Base-by-base conservation (phyloP, 2,329 filamentous ascomycete species). In the Neurospora sp. region DNA sequence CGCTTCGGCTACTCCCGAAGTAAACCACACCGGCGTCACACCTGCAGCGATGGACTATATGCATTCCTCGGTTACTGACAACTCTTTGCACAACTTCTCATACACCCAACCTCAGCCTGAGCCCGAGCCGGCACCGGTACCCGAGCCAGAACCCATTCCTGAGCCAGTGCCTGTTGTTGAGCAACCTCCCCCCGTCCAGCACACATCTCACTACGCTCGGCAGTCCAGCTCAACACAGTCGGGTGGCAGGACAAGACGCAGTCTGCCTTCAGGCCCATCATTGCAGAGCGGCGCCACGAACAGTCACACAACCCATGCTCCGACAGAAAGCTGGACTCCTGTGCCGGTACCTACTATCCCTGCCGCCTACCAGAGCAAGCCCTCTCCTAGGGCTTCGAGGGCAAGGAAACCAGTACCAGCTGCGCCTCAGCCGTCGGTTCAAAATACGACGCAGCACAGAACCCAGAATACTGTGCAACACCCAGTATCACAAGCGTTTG, bases 371-470 rank as follows among this genome's bases (percentile, higher is more conserved):
- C 46, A 66, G 15, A 70, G 52, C 19, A 69, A 43, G 23, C 46
- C 69, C 4, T 75, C 74, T 2, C 74, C 73, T 4, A 70, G 70
- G 17, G 70, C 72, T 33, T 65, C 71, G 36, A 72, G 72, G 39
- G n/a, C 66, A 36, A 72, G 72, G 68, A 71, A 71, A 19, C 66
- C 71, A 62, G 52, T 33, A 62, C 52, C 52, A n/a, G 52, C 52
- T 33, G 52, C 52, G 15, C 52, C 52, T 10, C 52, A 62, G 52
- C 8, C 52, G 52, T 36, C 52, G 8, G 28, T 17, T 28, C 28
- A 62, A n/a, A 62, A 17, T 36, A 36, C 28, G 12, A 62, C 52
- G 15, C 52, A 62, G 6, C 52, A 62, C 6, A 33, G 52, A 62
- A 15, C 10, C 57, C 68, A 67, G 41, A 67, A 67, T 33, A 19